A percentile compares a stretch with the other conserved stretches of the same genome.
Evolutionary conservation across 192 early-diverging fungal genomes (phyloP).

Genomic region (Coemansia sp.): DNA sequence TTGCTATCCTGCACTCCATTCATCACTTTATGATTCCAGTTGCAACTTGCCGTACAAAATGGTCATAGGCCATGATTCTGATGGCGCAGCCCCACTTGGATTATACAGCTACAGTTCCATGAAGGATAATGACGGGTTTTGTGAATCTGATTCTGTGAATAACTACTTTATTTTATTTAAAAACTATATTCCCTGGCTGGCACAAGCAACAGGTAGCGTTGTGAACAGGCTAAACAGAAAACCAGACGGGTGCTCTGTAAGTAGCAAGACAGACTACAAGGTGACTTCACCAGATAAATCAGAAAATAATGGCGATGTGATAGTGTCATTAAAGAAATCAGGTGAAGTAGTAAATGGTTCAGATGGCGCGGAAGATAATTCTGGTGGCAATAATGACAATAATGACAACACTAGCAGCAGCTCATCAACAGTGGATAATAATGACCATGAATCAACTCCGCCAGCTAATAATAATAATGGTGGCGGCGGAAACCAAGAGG

Average conservation of each 20-base stretch:
- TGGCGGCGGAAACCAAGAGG: too few species aligned
- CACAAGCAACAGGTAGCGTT: not conserved
- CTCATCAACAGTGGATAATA: not conserved
- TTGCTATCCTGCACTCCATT: not conserved
- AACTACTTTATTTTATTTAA: constrained; percentile 4
- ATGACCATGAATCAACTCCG: too few species aligned
- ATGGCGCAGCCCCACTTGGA: constrained; percentile 1
- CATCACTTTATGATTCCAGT: not conserved
- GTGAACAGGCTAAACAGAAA: not conserved
- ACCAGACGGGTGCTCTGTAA: not conserved
- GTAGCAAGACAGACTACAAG: not conserved
- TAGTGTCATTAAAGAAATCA: not conserved
- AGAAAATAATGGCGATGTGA: not conserved
- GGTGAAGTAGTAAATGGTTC: not conserved
- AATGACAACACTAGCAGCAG: not conserved
- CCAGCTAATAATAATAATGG: not conserved
- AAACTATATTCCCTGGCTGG: constrained; percentile 14
- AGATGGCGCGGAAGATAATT: not conserved
- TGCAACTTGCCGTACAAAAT: constrained; percentile 10
- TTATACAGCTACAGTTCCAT: constrained; percentile 10
- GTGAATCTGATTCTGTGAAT: not conserved
- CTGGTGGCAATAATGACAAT: not conserved
- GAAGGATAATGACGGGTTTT: constrained; percentile 1
- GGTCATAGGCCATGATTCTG: constrained; percentile 1
- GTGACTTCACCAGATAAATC: not conserved